A percentile compares a stretch with the other conserved stretches of the same genome.
These are phyloP conservation scores for Salvia rosmarinus DNA, from an alignment of 257 asterid genomes.

Conservation along the genomic window DNA sequence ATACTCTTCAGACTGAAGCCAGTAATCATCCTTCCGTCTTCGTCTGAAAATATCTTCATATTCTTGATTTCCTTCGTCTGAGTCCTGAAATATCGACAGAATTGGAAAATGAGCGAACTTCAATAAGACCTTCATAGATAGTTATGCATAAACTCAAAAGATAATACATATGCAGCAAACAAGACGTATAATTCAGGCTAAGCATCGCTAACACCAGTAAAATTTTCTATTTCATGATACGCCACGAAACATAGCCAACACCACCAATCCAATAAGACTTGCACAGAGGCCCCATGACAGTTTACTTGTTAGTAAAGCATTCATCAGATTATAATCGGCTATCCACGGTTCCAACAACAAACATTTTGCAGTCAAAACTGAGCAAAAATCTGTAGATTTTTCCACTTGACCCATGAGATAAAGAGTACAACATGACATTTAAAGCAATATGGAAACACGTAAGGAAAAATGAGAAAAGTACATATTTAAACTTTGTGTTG, in stretches of 20 bases:
- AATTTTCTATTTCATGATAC: neutral
- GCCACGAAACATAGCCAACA: constrained; percentile 6
- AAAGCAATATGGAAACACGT: neutral
- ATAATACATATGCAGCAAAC: neutral
- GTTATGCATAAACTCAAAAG: constrained; percentile 1
- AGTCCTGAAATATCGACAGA: constrained; percentile 32
- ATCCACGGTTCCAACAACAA: constrained; percentile 24
- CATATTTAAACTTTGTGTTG: neutral
- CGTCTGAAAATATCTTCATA: constrained; percentile 27
- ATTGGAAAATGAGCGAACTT: constrained; percentile 18
- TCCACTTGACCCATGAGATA: neutral
- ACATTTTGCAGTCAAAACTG: constrained; percentile 23
- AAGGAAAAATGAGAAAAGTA: neutral
- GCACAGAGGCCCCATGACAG: constrained; percentile 7
- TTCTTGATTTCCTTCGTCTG: constrained; percentile 18
- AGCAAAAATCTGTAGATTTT: neutral
- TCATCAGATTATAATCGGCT: constrained; percentile 11
- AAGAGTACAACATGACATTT: constrained; percentile 10
- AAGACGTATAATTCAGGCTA: neutral
- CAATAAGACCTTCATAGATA: neutral
- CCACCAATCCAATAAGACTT: constrained; percentile 8
- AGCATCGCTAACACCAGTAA: neutral
- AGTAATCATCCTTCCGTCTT: neutral
- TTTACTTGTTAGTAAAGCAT: constrained; percentile 28
- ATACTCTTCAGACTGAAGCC: constrained; percentile 5